phyloP scores from a whole-genome alignment of 495 filamentous ascomycete genomes.

The Rusavskia elegans region DNA sequence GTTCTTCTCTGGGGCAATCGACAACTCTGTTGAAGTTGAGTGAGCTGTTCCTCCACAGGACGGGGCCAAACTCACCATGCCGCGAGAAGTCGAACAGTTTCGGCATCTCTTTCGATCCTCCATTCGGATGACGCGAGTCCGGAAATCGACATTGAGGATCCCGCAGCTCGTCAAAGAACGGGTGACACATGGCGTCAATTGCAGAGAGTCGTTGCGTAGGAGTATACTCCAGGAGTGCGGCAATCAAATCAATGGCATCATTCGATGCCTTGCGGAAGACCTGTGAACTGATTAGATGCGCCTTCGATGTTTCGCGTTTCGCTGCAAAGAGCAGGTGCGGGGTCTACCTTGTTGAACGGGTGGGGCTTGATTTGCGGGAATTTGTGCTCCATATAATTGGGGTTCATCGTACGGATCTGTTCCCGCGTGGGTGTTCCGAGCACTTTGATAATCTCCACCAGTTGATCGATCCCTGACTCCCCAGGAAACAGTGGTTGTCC shows the following conservation, averaged over 20 bases:
- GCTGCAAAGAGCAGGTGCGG: background rate
- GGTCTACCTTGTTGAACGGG: slow-evolving; percentile 78
- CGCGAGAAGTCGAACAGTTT: slow-evolving; percentile 82
- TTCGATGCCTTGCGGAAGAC: slow-evolving; percentile 90
- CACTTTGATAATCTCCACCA: slow-evolving; percentile 99
- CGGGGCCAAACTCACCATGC: slow-evolving; percentile 52
- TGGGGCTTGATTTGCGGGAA: slow-evolving; percentile 99
- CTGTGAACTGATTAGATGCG: slow-evolving; percentile 21
- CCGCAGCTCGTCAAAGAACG: slow-evolving; percentile 94
- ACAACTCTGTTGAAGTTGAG: slow-evolving; percentile 54
- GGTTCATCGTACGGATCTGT: slow-evolving; percentile 99
- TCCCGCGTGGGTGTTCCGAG: slow-evolving; percentile 94
- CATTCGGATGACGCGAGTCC: slow-evolving; percentile 78
- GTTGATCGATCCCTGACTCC: slow-evolving; percentile 95
- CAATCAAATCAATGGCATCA: slow-evolving; percentile 91
- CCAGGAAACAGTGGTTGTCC: slow-evolving; percentile 98
- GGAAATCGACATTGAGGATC: slow-evolving; percentile 77
- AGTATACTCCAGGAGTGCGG: slow-evolving; percentile 85
- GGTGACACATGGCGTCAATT: slow-evolving; percentile 93
- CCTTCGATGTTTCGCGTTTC: background rate
- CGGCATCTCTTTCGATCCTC: slow-evolving; percentile 64
- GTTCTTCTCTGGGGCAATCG: slow-evolving; percentile 80
- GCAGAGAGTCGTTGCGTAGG: slow-evolving; percentile 89
- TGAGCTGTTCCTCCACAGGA: slow-evolving; percentile 3
- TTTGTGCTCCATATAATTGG: slow-evolving; percentile 99